Evolutionary conservation across 257 asterid species (phyloP).

Genomic region (Solanum sitiens): DNA sequence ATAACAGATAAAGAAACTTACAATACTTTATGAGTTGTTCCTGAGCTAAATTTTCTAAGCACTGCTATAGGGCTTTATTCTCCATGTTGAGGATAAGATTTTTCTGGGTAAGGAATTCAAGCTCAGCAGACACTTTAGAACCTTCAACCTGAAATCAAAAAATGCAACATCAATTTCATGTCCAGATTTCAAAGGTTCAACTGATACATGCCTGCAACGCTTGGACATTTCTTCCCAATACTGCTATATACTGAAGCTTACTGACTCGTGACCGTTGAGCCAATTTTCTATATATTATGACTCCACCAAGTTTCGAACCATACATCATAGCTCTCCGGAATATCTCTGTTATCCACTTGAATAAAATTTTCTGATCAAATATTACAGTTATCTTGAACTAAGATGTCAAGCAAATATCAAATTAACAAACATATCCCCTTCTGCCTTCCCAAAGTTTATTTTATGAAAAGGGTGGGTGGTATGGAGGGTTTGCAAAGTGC

Average conservation of each 20-base stretch:
- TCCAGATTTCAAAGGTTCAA: neutral
- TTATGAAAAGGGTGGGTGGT: too few species aligned
- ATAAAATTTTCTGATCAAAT: neutral
- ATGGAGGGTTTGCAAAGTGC: too few species aligned
- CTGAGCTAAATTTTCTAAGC: too few species aligned
- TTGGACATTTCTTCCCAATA: constrained; percentile 83
- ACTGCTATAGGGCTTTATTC: constrained; percentile 82
- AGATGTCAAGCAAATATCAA: neutral
- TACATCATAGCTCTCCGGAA: neutral
- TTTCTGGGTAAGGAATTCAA: constrained; percentile 80
- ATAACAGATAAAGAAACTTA: too few species aligned
- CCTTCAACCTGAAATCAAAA: constrained; percentile 57
- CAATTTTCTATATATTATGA: constrained; percentile 55
- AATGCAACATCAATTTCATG: neutral
- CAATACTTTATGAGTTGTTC: too few species aligned
- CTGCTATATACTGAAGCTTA: too few species aligned
- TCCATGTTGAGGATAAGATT: constrained; percentile 82
- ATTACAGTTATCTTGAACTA: neutral
- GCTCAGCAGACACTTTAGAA: constrained; percentile 78
- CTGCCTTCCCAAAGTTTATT: too few species aligned
- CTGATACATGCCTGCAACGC: constrained; percentile 68
- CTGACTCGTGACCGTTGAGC: constrained; percentile 99
- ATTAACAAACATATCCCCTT: too few species aligned
- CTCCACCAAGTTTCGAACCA: neutral
- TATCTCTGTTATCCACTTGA: neutral